Percentiles rank a stretch among this genome's conserved stretches.
These are phyloP conservation scores for Synchytrium microbalum DNA, from an alignment of 371 early-diverging fungal species.

Conservation along the genomic window DNA sequence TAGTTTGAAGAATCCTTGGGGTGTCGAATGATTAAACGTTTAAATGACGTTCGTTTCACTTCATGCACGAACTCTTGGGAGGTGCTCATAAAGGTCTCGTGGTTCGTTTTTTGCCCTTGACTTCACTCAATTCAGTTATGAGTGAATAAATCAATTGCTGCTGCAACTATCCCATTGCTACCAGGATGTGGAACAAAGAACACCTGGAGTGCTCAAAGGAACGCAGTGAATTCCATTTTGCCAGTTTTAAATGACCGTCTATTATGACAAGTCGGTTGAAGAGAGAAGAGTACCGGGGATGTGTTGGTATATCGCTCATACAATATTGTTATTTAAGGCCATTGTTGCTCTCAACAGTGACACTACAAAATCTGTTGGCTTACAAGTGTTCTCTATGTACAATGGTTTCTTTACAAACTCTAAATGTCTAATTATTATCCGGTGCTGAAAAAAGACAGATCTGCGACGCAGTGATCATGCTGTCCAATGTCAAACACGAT, in stretches of 20 bases:
- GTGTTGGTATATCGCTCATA: too few relatives aligned
- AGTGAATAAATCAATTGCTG: slow-evolving; percentile 75
- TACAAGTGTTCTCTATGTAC: too few relatives aligned
- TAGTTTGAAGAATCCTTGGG: slow-evolving; percentile 75
- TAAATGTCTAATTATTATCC: too few relatives aligned
- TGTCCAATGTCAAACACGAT: too few relatives aligned
- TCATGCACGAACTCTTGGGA: slow-evolving; percentile 80
- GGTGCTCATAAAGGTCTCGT: slow-evolving; percentile 4
- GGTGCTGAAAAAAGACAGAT: too few relatives aligned
- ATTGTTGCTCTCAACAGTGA: too few relatives aligned
- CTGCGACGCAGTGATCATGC: too few relatives aligned
- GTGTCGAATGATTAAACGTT: slow-evolving; percentile 79
- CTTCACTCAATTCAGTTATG: too few relatives aligned
- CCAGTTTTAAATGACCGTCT: slow-evolving; percentile 82
- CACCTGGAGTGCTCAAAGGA: slow-evolving; percentile 85
- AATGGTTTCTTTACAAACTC: too few relatives aligned
- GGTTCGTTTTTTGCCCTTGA: too few relatives aligned
- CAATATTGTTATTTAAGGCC: too few relatives aligned
- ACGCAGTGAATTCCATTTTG: slow-evolving; percentile 50
- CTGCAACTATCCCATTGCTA: slow-evolving; percentile 87
- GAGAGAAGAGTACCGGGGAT: slow-evolving; percentile 80
- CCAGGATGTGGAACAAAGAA: slow-evolving; percentile 78
- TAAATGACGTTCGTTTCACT: slow-evolving; percentile 74
- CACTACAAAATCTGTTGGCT: too few relatives aligned
- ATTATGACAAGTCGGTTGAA: slow-evolving; percentile 78